phyloP scores from a whole-genome alignment of 305 asterid genomes.

The Fraxinus sp. region DNA sequence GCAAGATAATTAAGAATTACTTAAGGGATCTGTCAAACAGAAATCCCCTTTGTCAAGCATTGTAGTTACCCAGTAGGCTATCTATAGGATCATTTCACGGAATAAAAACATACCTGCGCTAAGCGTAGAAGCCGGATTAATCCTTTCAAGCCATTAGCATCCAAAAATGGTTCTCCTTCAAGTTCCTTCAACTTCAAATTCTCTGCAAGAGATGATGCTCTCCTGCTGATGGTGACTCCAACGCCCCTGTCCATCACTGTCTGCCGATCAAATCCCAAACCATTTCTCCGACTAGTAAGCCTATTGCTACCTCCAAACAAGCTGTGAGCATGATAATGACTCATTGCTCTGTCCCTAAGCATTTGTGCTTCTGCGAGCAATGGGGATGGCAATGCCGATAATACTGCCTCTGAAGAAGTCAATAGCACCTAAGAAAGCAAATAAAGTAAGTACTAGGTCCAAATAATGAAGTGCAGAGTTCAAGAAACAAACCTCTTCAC shows the following conservation, averaged over 20 bases:
- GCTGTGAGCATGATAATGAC: slow-evolving; percentile 99
- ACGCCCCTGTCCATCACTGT: slow-evolving; percentile 92
- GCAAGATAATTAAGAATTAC: neutral
- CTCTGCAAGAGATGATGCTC: slow-evolving; percentile 71
- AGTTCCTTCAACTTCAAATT: slow-evolving; percentile 85
- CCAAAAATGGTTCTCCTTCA: slow-evolving; percentile 96
- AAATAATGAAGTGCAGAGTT: slow-evolving; percentile 1
- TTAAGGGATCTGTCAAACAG: neutral
- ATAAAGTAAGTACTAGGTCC: slow-evolving; percentile 6
- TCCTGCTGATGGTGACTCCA: slow-evolving; percentile 84
- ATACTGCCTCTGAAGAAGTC: slow-evolving; percentile 96
- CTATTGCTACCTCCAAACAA: slow-evolving; percentile 93
- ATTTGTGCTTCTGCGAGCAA: slow-evolving; percentile 99
- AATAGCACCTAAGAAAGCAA: slow-evolving; percentile 72
- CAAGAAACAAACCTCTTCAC: slow-evolving; percentile 80
- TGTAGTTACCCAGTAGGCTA: neutral
- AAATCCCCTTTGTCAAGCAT: slow-evolving; percentile 15
- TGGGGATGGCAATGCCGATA: slow-evolving; percentile 96
- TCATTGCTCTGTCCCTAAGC: slow-evolving; percentile 99
- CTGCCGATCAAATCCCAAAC: slow-evolving; percentile 87
- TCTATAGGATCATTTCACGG: neutral
- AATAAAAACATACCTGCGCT: slow-evolving; percentile 66
- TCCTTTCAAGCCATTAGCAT: slow-evolving; percentile 87
- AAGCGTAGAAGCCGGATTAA: slow-evolving; percentile 83
- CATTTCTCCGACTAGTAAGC: slow-evolving; percentile 69